phyloP scores from a whole-genome alignment of 768 basidiomycete genomes.

The Suillus spraguei region DNA sequence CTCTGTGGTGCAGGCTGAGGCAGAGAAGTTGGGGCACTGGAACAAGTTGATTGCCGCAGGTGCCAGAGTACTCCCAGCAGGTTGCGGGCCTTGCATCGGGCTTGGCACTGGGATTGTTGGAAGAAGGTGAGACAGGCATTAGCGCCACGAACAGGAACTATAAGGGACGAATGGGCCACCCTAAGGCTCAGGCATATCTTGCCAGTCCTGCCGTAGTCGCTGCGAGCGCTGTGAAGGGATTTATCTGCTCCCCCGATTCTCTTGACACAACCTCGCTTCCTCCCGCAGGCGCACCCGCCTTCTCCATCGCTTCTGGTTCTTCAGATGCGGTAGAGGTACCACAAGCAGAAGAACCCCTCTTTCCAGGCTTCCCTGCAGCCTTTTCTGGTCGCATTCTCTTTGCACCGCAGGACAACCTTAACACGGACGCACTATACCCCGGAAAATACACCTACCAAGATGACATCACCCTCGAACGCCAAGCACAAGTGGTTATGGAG shows the following conservation, averaged over 20 bases:
- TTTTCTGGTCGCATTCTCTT: slow-evolving; percentile 91
- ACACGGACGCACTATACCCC: slow-evolving; percentile 98
- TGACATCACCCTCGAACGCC: slow-evolving; percentile 92
- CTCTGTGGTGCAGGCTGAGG: slow-evolving; percentile 88
- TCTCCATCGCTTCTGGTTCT: slow-evolving; percentile 47
- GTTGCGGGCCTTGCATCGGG: slow-evolving; percentile 98
- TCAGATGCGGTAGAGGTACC: slow-evolving; percentile 30
- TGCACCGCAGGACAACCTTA: slow-evolving; percentile 94
- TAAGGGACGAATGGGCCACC: slow-evolving; percentile 98
- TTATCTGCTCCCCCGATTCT: slow-evolving; percentile 82
- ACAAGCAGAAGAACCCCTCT: slow-evolving; percentile 58
- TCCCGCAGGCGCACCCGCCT: slow-evolving; percentile 52
- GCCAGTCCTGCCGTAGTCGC: slow-evolving; percentile 97
- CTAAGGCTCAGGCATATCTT: slow-evolving; percentile 93
- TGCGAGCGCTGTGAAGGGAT: slow-evolving; percentile 90
- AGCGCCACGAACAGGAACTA: slow-evolving; percentile 99
- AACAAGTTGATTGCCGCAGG: slow-evolving; percentile 82
- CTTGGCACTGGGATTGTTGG: slow-evolving; percentile 88
- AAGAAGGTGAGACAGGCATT: slow-evolving; percentile 95
- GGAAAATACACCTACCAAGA: slow-evolving; percentile 99
- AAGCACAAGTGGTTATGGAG: slow-evolving; percentile 98
- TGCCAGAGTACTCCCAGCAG: slow-evolving; percentile 90
- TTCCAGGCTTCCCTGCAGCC: slow-evolving; percentile 78
- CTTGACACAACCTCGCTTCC: slow-evolving; percentile 58
- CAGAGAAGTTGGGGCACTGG: slow-evolving; percentile 89